Percentiles rank a stretch among this genome's conserved stretches.
phyloP scores from a whole-genome alignment of 2,329 filamentous ascomycete genomes.

The Neonectria faginata region DNA sequence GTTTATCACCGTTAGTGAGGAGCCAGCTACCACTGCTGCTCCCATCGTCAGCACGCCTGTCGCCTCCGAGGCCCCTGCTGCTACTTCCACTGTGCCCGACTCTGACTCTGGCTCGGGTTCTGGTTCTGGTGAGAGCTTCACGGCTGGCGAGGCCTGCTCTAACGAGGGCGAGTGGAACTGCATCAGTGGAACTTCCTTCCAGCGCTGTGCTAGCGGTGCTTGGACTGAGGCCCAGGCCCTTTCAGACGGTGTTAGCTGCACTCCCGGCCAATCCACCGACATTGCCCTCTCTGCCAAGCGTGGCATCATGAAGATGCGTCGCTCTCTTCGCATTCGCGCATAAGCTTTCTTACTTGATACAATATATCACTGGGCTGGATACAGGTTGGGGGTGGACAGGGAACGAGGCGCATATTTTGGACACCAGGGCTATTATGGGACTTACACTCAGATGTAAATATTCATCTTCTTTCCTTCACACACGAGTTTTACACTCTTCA shows the following conservation, averaged over 20 bases:
- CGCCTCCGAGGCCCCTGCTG: slow-evolving; percentile 34
- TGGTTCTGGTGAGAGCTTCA: slow-evolving; percentile 38
- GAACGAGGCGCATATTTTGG: neutral
- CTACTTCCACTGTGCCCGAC: slow-evolving; percentile 24
- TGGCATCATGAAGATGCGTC: slow-evolving; percentile 44
- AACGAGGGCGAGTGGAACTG: slow-evolving; percentile 67
- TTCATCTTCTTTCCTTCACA: slow-evolving; percentile 3
- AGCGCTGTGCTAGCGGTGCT: slow-evolving; percentile 64
- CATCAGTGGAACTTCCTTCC: slow-evolving; percentile 61
- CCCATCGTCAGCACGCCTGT: slow-evolving; percentile 35
- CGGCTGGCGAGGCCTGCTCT: slow-evolving; percentile 60
- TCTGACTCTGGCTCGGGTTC: slow-evolving; percentile 41
- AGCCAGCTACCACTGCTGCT: slow-evolving; percentile 36
- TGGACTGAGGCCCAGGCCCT: slow-evolving; percentile 61
- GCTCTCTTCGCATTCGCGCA: slow-evolving; percentile 38
- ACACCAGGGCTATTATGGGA: neutral
- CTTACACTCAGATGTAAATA: slow-evolving; percentile 13
- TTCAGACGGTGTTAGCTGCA: slow-evolving; percentile 60
- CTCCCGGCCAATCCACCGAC: slow-evolving; percentile 53
- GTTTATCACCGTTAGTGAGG: slow-evolving; percentile 53
- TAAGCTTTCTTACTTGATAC: slow-evolving; percentile 1
- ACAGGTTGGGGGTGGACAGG: neutral
- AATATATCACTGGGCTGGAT: neutral
- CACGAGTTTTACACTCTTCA: neutral
- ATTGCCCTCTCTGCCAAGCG: slow-evolving; percentile 51